These are phyloP conservation scores for Phytophthora sp. DNA, from an alignment of 352 stramenopile species.

Conservation along the genomic window DNA sequence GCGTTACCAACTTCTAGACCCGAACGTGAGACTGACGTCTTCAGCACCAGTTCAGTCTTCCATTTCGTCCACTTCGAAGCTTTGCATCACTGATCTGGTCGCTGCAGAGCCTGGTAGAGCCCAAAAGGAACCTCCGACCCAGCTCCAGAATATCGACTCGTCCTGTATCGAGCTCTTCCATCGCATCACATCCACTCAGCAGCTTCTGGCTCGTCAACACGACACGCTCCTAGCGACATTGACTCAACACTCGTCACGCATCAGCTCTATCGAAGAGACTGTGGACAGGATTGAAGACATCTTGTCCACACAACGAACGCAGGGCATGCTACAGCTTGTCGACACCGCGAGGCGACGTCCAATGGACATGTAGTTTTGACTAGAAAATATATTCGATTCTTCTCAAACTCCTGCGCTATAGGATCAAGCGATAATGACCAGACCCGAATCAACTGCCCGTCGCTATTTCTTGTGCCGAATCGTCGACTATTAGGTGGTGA, in stretches of 20 bases:
- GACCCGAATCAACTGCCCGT: neutral
- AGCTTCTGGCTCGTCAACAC: constrained; percentile 65
- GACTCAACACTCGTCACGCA: constrained; percentile 55
- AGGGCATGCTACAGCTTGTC: constrained; percentile 27
- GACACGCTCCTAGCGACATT: constrained; percentile 48
- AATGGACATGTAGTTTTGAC: constrained; percentile 34
- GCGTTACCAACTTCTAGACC: constrained; percentile 44
- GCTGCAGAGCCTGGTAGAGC: constrained; percentile 18
- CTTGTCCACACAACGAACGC: constrained; percentile 30
- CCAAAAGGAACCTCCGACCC: constrained; percentile 17
- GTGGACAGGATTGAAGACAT: constrained; percentile 56
- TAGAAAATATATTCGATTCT: constrained; percentile 30
- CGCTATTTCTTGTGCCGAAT: neutral
- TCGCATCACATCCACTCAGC: constrained; percentile 70
- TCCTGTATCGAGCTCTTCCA: constrained; percentile 61
- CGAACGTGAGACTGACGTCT: constrained; percentile 28
- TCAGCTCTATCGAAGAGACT: constrained; percentile 55
- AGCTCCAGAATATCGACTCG: constrained; percentile 33
- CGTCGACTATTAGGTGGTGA: neutral
- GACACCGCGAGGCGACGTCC: constrained; percentile 1
- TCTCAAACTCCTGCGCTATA: constrained; percentile 20
- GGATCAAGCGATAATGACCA: neutral
- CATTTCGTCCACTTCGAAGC: constrained; percentile 27
- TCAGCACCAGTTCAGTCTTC: constrained; percentile 15
- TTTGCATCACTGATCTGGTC: constrained; percentile 38